Evolutionary conservation across 177 flowering plant genomes (phyloP), one percentile per base, ranked within the genome.

Genomic region (Vitis hybrid): DNA sequence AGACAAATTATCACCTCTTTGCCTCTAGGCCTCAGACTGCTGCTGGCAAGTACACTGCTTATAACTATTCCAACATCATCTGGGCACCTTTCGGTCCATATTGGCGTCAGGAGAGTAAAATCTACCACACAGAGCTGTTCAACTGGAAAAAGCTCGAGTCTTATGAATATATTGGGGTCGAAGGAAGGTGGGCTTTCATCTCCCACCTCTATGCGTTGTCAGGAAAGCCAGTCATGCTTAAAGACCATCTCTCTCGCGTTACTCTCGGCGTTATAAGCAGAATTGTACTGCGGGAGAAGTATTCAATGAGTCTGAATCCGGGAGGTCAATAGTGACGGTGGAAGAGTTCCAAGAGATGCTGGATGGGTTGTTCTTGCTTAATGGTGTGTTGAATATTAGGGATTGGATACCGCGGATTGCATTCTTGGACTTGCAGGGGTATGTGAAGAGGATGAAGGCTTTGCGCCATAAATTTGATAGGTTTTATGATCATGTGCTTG

Each of bases 391-490:
- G 48, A 68, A 78, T 50, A 62, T 75, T 10, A 81, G 81, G 13
- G 84, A 76, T 14, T 81, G 67, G 61, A 78, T 81, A 2, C 84
- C 81, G 0, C 74, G 77, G 76, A 61, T 81, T 7, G 53, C 39
- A 18, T 56, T 67, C 18, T 52, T 76, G 33, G 79, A 81, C 57
- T 51, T 78, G 72, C 75, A 81, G 29, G 80, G 84, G 5, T 74
- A 74, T 33, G 70, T 70, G 10, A 76, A 81, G 73, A 26, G 77
- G 29, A 81, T 81, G 80, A 81, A 76, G 76, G 70, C n/a, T 22
- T 1, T 76, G 66, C 10, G 57, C 8, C 49, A 58, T 16, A 78
- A 62, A 13, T 76, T 78, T 9, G 81, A 78, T 48, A 29, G 62
- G 48, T 78, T 77, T 29, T 39, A 65, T 10, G 72, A 78, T 1